Percentiles rank a stretch among this genome's conserved stretches.
Evolutionary conservation across 805 yeast species (phyloP).

Genomic region (Isabelozyma gotoi): DNA sequence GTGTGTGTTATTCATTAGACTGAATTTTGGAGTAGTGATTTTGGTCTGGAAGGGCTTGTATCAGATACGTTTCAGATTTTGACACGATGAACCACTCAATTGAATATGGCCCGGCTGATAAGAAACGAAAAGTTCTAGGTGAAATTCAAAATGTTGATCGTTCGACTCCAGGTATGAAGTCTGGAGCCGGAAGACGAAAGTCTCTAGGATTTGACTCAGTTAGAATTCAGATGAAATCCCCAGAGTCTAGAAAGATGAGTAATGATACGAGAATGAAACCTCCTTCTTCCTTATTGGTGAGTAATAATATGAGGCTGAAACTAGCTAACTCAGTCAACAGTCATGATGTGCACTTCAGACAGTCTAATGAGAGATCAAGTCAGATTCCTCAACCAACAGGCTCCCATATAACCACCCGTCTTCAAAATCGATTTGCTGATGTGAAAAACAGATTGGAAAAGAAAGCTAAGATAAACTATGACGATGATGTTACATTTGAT

Average conservation of each 20-base stretch:
- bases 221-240: slow-evolving; percentile 8
- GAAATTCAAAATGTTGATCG: slow-evolving; percentile 11
- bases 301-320: no score
- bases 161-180: background rate
- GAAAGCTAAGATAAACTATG: background rate
- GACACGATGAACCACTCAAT: background rate
- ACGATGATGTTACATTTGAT: background rate
- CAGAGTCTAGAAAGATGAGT: slow-evolving; percentile 2
- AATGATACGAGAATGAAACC: slow-evolving; percentile 3
- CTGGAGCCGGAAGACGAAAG: slow-evolving; percentile 7
- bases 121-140: slow-evolving; percentile 15
- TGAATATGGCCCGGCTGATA: slow-evolving; percentile 6
- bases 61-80: background rate
- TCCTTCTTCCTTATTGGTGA: slow-evolving; percentile 7
- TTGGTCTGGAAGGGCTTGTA: no score
- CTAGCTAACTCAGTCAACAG: slow-evolving; percentile 1
- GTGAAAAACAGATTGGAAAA: background rate
- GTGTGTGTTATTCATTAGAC: no score
- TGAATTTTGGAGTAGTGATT: no score
- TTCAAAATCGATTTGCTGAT: background rate
- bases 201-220: slow-evolving; percentile 20
- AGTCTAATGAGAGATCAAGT: background rate
- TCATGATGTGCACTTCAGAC: background rate
- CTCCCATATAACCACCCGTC: background rate
- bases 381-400: background rate